Conservation (phyloP, 2,329 filamentous ascomycete species). For the Botrytis medusae region DNA sequence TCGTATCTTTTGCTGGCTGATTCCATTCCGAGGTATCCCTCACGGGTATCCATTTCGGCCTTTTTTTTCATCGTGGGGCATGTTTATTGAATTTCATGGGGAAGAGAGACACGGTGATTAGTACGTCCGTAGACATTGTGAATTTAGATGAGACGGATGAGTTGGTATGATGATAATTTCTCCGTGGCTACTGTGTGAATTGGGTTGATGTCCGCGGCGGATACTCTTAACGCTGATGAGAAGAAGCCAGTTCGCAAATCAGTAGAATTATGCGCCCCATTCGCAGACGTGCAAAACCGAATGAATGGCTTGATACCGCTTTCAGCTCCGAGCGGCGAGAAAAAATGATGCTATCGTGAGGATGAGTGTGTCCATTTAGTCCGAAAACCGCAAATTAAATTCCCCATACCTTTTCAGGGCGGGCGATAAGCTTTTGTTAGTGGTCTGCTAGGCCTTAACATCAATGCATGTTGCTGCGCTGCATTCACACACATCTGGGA, state of each 20-base stretch:
- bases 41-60: background rate
- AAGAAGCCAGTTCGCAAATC: background rate
- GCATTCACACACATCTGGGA: background rate
- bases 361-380: background rate
- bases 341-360: slow-evolving; percentile 5
- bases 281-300: slow-evolving; percentile 9
- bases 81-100: slow-evolving; percentile 13
- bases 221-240: background rate
- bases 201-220: slow-evolving; percentile 3
- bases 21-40: background rate
- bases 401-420: slow-evolving; percentile 2
- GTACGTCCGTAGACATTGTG: background rate
- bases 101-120: background rate
- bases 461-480: slow-evolving; percentile 7
- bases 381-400: slow-evolving; percentile 12
- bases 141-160: background rate
- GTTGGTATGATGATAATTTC: background rate
- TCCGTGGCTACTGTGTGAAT: slow-evolving; percentile 7
- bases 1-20: slow-evolving; percentile 1
- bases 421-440: slow-evolving; percentile 13
- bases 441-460: slow-evolving; percentile 6
- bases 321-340: slow-evolving; percentile 13
- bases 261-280: slow-evolving; percentile 5
- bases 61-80: slow-evolving; percentile 12
- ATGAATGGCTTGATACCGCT: background rate